These are phyloP conservation scores for Cryptococcus sp. DNA, from an alignment of 1,284 basidiomycete species.

Conservation along the genomic window DNA sequence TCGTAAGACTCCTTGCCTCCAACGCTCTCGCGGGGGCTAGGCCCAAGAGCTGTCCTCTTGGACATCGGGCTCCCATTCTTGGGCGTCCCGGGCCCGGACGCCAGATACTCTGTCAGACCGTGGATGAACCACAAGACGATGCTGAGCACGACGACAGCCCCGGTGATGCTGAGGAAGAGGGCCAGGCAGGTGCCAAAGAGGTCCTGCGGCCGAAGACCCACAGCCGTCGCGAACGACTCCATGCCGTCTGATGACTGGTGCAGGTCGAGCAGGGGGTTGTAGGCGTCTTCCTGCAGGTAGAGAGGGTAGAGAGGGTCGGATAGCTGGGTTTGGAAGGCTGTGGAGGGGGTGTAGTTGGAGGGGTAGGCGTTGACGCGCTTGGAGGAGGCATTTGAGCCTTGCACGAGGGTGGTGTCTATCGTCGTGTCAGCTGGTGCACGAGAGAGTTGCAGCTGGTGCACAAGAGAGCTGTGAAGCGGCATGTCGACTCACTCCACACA, in stretches of 20 bases:
- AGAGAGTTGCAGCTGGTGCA: too few relatives aligned
- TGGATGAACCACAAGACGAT: constrained; percentile 70
- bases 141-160: constrained; percentile 66
- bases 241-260: constrained; percentile 57
- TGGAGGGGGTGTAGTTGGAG: constrained; percentile 59
- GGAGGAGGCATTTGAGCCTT: constrained; percentile 50
- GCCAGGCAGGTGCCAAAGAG: constrained; percentile 79
- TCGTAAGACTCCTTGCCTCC: constrained; percentile 29
- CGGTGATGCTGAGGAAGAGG: constrained; percentile 76
- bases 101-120: constrained; percentile 37
- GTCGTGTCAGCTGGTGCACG: constrained; percentile 2
- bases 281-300: constrained; percentile 64
- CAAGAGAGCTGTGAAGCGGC: constrained; percentile 4
- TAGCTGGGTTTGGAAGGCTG: constrained; percentile 67
- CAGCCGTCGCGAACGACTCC: constrained; percentile 69
- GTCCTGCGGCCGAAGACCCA: constrained; percentile 77
- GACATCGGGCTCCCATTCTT: constrained; percentile 6
- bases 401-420: constrained; percentile 69
- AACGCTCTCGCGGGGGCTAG: constrained; percentile 20
- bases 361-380: constrained; percentile 63
- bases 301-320: constrained; percentile 67
- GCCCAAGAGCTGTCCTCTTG: constrained; percentile 16
- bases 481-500: constrained; percentile 66
- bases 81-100: constrained; percentile 1
- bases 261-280: constrained; percentile 50